Conservation (phyloP, 208 protist species). For the Naegleria fowleri region DNA sequence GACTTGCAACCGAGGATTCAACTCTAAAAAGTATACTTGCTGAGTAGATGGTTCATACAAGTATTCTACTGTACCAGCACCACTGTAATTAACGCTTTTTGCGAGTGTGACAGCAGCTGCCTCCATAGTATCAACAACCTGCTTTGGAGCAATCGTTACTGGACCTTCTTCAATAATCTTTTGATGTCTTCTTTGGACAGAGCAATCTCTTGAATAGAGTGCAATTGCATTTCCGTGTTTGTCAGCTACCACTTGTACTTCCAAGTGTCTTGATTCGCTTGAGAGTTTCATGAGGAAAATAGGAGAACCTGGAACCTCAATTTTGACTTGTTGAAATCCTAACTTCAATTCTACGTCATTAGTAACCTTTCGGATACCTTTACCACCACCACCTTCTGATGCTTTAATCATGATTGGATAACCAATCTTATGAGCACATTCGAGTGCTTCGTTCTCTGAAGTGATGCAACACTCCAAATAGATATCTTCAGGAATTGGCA, state of each 20-base stretch:
- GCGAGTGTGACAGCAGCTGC: slow-evolving; percentile 79
- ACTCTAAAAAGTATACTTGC: slow-evolving; percentile 90
- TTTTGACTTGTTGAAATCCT: slow-evolving; percentile 54
- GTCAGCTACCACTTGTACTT: slow-evolving; percentile 93
- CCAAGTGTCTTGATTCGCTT: slow-evolving; percentile 81
- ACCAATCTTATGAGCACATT: slow-evolving; percentile 75
- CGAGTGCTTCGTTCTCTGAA: slow-evolving; percentile 75
- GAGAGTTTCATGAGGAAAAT: slow-evolving; percentile 96
- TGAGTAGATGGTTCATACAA: slow-evolving; percentile 81
- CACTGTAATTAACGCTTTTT: slow-evolving; percentile 80
- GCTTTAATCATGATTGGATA: slow-evolving; percentile 97
- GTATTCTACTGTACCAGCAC: slow-evolving; percentile 93
- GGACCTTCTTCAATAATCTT: slow-evolving; percentile 97
- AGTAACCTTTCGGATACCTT: slow-evolving; percentile 88
- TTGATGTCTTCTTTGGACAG: slow-evolving; percentile 94
- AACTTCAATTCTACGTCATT: slow-evolving; percentile 53
- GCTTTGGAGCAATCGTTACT: slow-evolving; percentile 64
- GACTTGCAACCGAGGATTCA: slow-evolving; percentile 91
- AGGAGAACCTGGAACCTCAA: slow-evolving; percentile 91
- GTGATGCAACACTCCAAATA: slow-evolving; percentile 81
- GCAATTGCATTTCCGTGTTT: slow-evolving; percentile 82
- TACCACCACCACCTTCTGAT: slow-evolving; percentile 95
- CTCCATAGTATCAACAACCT: slow-evolving; percentile 81
- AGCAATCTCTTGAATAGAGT: slow-evolving; percentile 92
- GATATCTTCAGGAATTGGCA: slow-evolving; percentile 62